These are phyloP conservation scores for Reutealis trisperma DNA, from an alignment of 345 rosid genomes.

Conservation along the genomic window DNA sequence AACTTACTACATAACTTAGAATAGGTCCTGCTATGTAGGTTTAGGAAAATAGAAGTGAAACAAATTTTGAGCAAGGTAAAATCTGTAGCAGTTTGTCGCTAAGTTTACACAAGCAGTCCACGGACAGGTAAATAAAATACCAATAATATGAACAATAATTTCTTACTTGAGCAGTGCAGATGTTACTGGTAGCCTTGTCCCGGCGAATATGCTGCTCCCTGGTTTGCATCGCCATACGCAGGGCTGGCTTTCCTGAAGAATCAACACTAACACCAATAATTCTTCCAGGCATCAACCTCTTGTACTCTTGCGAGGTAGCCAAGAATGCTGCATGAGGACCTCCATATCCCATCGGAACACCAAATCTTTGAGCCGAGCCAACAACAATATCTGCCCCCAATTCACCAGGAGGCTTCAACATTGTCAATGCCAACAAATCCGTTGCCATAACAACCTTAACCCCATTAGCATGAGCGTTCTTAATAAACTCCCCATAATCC, in stretches of 20 bases:
- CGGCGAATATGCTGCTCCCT: conserved; percentile 98
- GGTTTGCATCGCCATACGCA: conserved; percentile 99
- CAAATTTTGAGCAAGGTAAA: neutral
- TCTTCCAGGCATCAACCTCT: conserved; percentile 98
- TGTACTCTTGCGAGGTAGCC: conserved; percentile 98
- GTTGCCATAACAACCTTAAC: conserved; percentile 97
- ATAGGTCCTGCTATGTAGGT: neutral
- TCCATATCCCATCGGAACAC: conserved; percentile 98
- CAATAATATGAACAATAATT: conserved; percentile 12
- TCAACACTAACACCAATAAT: conserved; percentile 96
- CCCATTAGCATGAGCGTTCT: conserved; percentile 86
- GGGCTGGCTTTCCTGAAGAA: conserved; percentile 86
- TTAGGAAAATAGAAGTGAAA: conserved; percentile 6
- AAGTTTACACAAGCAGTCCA: neutral
- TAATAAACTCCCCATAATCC: conserved; percentile 84
- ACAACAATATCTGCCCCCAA: conserved; percentile 91
- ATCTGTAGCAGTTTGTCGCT: neutral
- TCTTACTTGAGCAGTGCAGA: conserved; percentile 97
- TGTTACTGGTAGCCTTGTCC: conserved; percentile 99
- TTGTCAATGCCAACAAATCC: conserved; percentile 86
- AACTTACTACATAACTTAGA: conserved; percentile 3
- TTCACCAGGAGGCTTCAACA: conserved; percentile 98
- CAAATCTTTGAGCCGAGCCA: conserved; percentile 96
- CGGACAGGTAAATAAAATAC: neutral
- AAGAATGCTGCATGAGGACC: conserved; percentile 98